Conservation (phyloP, 2,329 filamentous ascomycete species). For the Arthroderma sp. region DNA sequence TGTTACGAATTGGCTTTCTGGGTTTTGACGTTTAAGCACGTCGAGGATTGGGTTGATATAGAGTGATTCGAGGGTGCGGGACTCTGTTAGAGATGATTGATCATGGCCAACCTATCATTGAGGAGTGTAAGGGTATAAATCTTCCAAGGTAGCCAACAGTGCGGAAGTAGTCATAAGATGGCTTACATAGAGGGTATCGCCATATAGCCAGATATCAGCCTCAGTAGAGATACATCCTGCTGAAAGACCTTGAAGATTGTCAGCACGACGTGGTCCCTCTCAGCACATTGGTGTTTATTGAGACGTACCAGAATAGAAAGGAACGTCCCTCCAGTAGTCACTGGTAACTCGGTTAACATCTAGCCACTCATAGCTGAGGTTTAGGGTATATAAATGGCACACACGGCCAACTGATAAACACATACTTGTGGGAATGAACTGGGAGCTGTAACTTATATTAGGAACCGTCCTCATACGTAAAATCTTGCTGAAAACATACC, state of each 20-base stretch:
- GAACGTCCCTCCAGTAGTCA: slow-evolving; percentile 41
- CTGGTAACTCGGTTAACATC: slow-evolving; percentile 41
- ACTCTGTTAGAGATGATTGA: slow-evolving; percentile 36
- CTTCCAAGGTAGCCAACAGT: too few relatives aligned
- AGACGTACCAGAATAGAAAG: slow-evolving; percentile 30
- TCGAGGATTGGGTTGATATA: slow-evolving; percentile 48
- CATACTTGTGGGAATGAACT: slow-evolving; percentile 31
- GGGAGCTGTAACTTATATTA: slow-evolving; percentile 20
- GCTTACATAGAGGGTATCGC: slow-evolving; percentile 40
- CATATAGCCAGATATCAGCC: slow-evolving; percentile 48
- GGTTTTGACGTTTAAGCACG: slow-evolving; percentile 44
- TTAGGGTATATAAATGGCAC: background rate
- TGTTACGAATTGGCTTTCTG: slow-evolving; percentile 37
- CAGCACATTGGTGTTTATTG: background rate
- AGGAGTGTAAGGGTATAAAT: background rate
- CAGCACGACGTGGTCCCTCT: slow-evolving; percentile 9
- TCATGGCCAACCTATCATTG: slow-evolving; percentile 42
- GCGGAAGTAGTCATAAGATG: too few relatives aligned
- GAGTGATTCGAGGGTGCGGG: slow-evolving; percentile 43
- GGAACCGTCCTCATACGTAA: slow-evolving; percentile 2
- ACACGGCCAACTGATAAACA: background rate
- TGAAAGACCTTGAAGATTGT: slow-evolving; percentile 33
- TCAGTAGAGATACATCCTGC: slow-evolving; percentile 46
- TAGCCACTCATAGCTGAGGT: background rate
- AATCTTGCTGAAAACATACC: slow-evolving; percentile 23